Conservation (phyloP, 306 rosid genomes). For the Rosa persica region DNA sequence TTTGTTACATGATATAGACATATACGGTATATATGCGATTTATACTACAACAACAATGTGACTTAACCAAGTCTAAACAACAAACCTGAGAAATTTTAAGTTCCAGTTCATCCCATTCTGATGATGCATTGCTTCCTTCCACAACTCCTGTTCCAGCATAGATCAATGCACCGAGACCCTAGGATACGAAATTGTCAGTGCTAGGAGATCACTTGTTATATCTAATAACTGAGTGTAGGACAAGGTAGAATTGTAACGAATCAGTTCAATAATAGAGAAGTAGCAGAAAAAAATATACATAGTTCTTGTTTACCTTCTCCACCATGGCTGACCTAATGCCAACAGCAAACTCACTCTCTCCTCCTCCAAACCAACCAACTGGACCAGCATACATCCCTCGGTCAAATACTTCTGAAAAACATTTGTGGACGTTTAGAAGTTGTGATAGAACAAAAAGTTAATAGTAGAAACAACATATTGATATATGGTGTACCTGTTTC, state of each 20-base stretch:
- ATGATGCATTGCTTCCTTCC: conserved; percentile 78
- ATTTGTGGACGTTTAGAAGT: conserved; percentile 10
- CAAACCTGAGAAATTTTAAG: conserved; percentile 90
- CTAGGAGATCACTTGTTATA: conserved; percentile 9
- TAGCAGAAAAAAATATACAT: background rate
- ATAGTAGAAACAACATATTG: background rate
- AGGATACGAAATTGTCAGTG: conserved; percentile 21
- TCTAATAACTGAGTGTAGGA: background rate
- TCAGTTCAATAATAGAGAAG: conserved; percentile 1
- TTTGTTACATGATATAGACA: no score
- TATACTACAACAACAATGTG: no score
- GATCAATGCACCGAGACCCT: conserved; percentile 78
- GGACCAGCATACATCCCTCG: conserved; percentile 99
- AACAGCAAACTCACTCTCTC: conserved; percentile 96
- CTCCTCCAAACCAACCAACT: conserved; percentile 98
- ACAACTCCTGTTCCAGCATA: conserved; percentile 98
- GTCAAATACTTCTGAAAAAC: conserved; percentile 76
- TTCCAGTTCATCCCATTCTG: conserved; percentile 94
- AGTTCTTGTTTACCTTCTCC: conserved; percentile 57
- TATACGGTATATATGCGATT: no score
- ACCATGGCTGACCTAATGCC: conserved; percentile 95
- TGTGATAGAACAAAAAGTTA: background rate
- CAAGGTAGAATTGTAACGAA: background rate
- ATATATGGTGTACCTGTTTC: conserved; percentile 57
- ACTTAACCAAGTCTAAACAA: background rate